Percentiles rank a stretch among this genome's conserved stretches.
Evolutionary conservation across 2,329 filamentous ascomycete species (phyloP).

Genomic region (Thermomyces lanuginosus): DNA sequence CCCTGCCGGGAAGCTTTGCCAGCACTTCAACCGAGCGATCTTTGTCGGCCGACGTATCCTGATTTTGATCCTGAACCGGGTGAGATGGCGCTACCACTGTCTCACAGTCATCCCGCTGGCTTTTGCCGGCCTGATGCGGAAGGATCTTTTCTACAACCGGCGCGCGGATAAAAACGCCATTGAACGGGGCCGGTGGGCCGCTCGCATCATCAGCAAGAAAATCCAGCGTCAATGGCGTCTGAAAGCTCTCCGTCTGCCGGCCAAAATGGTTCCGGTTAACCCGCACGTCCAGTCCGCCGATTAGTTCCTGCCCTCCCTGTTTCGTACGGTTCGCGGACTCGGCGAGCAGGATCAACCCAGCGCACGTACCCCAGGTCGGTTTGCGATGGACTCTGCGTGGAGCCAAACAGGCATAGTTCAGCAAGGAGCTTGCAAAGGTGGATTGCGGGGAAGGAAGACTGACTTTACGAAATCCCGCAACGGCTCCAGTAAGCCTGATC

Average conservation of each 20-base stretch:
- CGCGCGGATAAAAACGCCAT: slow-evolving; percentile 81
- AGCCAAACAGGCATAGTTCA: slow-evolving; percentile 8
- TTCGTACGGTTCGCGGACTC: slow-evolving; percentile 80
- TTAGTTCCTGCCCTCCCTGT: slow-evolving; percentile 77
- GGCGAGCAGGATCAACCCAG: slow-evolving; percentile 78
- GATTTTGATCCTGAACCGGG: slow-evolving; percentile 28
- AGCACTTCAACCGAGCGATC: slow-evolving; percentile 49
- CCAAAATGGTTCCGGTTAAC: slow-evolving; percentile 94
- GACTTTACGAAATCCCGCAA: slow-evolving; percentile 83
- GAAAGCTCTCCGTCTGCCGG: slow-evolving; percentile 80
- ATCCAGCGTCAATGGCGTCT: slow-evolving; percentile 54
- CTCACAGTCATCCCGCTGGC: slow-evolving; percentile 28
- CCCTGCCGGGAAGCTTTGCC: slow-evolving; percentile 38
- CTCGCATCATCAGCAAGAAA: slow-evolving; percentile 39
- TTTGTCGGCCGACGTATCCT: slow-evolving; percentile 28
- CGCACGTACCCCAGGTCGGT: slow-evolving; percentile 91
- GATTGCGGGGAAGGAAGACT: slow-evolving; percentile 14
- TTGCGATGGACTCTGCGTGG: slow-evolving; percentile 49
- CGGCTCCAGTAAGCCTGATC: slow-evolving; percentile 67
- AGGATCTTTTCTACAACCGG: slow-evolving; percentile 80
- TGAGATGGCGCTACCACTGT: slow-evolving; percentile 43
- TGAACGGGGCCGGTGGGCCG: slow-evolving; percentile 39
- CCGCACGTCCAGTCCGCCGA: slow-evolving; percentile 77
- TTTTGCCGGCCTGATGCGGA: slow-evolving; percentile 34
- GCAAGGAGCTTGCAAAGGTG: slow-evolving; percentile 5